A percentile compares a stretch with the other conserved stretches of the same genome.
These are phyloP conservation scores for Detonula confervacea DNA, from an alignment of 352 stramenopile genomes.

Conservation along the genomic window DNA sequence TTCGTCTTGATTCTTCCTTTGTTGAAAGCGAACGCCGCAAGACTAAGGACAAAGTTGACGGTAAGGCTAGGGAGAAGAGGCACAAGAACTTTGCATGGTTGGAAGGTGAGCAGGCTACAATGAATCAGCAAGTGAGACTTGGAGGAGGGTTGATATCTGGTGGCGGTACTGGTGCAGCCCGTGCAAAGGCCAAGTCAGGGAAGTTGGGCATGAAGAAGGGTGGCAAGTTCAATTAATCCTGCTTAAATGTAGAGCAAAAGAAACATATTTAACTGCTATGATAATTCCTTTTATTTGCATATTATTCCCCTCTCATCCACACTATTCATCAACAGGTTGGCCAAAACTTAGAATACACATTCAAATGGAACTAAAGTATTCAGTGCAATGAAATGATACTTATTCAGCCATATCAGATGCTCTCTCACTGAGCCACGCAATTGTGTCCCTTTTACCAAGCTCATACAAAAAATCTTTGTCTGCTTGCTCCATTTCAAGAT, in stretches of 20 bases:
- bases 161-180: slow-evolving; percentile 86
- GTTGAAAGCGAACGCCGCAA: slow-evolving; percentile 92
- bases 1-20: slow-evolving; percentile 93
- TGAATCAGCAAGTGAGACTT: slow-evolving; percentile 97
- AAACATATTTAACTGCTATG: too few relatives aligned
- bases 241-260: too few relatives aligned
- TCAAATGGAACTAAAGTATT: too few relatives aligned
- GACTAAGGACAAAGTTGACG: slow-evolving; percentile 87
- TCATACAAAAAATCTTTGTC: slow-evolving; percentile 17
- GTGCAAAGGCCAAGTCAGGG: slow-evolving; percentile 68
- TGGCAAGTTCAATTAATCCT: too few relatives aligned
- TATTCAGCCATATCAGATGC: slow-evolving; percentile 3
- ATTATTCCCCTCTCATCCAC: too few relatives aligned
- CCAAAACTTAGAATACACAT: too few relatives aligned
- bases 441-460: background rate
- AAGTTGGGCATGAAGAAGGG: slow-evolving; percentile 86
- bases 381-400: too few relatives aligned
- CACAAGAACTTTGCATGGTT: slow-evolving; percentile 95
- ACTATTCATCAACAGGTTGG: too few relatives aligned
- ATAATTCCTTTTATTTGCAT: too few relatives aligned
- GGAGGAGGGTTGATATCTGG: slow-evolving; percentile 94
- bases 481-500: slow-evolving; percentile 11
- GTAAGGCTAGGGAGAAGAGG: slow-evolving; percentile 90
- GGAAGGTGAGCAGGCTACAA: slow-evolving; percentile 95
- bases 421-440: background rate